Base-by-base conservation (phyloP, 2,329 filamentous ascomycete species). In the Talaromyces sp. region DNA sequence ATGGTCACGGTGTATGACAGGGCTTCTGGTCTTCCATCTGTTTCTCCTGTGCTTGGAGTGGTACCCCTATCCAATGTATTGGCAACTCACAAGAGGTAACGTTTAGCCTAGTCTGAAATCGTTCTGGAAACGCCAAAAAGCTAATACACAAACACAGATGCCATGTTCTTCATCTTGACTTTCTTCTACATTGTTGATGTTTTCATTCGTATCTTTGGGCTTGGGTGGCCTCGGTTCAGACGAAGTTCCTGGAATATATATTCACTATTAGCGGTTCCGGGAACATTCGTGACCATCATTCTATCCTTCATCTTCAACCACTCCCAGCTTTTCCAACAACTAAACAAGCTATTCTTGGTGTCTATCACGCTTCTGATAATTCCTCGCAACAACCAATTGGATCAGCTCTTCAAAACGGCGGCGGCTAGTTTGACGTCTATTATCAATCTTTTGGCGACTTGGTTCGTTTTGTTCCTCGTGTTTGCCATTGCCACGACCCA, bases 341-440 rank as follows among this genome's bases (percentile, higher is more conserved):
- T 97, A 34, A 92, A 98, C 81, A 99, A 99, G 76, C 85, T 96
- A 64, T 97, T 96, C 74, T 83, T 99, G 34, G 95, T 98, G 23
- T 89, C 91, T 8, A 89, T 98, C 60, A 88, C 95, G 2, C 83
- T 98, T 8, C 82, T 99, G 57, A 84, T 99, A 36, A 99, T 99
- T 64, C 95, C 95, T 1, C 87, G 96, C 57, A 99, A 99, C 73
- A 96, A 99, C 69, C 93, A 96, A 56, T 84, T 99, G 27, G 96
- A 99, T 73, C 95, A 99, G 74, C 86, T 99, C 0, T 99, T 99
- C 86, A 99, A 99, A 76, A 99, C 96, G 1, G 96, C 94, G 0
- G 95, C 95, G 10, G 95, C 94, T 59, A 96, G 91, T 86, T 79
- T 99, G 68, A 89, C 91, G 2, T 88, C 91, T 18, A 99, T 99